Base-by-base conservation (phyloP, 2,329 filamentous ascomycete species). In the Chaetomiaceae sp. region DNA sequence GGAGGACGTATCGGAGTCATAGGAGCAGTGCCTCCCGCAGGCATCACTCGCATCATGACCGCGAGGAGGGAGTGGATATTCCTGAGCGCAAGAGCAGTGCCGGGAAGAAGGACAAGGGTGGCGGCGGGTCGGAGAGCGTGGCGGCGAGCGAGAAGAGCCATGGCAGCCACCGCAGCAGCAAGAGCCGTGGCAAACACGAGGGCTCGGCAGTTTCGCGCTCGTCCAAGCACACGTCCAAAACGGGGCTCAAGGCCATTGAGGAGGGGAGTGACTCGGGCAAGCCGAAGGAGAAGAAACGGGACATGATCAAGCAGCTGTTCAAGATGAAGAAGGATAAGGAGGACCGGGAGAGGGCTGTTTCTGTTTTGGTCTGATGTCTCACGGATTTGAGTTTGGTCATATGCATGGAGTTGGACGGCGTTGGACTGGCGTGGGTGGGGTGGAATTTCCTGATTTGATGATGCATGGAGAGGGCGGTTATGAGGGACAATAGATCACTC, bases 271-370 rank as follows among this genome's bases (percentile, higher is more conserved):
- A 63, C 64, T 6, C 59, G 71, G 44, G 69, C 72, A 68, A 74
- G 37, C 72, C 75, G 9, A 72, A 72, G 57, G 72, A 77, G 60
- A 71, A 71, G 56, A 75, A 72, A 61, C 68, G 63, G 37, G 82
- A 75, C 63, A 79, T 83, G 78, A 73, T 84, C 58, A 83, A 82
- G 70, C 68, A 73, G 3, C 59, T 83, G 53, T 83, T 84, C 64
- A 80, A 78, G 71, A 77, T 72, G 68, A 81, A 79, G 68, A 78
- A 78, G 66, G 71, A 75, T 20, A 72, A 68, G 63, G 73, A 74
- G 34, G 70, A 71, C 51, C 68, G 68, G 44, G 64, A 66, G 31
- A 64, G 58, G 33, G 65, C 52, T 8, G 34, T 51, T 31, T 61
- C 59, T 14, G 61, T 63, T 29, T 20, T 59, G 54, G 52, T 56